Conservation (phyloP, 2,329 filamentous ascomycete species). For the Claviceps africana region DNA sequence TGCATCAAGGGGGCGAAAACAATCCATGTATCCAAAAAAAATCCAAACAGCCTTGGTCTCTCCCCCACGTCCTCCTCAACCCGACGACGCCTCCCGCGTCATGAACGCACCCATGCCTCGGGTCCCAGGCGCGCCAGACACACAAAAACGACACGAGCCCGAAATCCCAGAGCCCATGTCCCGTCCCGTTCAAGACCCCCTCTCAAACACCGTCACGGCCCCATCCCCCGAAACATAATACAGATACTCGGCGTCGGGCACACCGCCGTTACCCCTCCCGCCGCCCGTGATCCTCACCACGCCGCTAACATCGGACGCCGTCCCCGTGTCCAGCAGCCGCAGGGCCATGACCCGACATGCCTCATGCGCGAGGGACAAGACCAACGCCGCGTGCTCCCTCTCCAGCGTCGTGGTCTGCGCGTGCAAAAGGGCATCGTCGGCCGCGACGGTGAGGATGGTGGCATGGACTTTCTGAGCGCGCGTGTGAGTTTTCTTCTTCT, state of each 20-base stretch:
- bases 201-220: slow-evolving; percentile 68
- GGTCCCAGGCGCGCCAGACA: no score
- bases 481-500: not conserved
- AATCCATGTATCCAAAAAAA: no score
- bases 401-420: slow-evolving; percentile 51
- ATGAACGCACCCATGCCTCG: no score
- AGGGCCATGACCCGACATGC: slow-evolving; percentile 59
- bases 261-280: slow-evolving; percentile 15
- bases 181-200: slow-evolving; percentile 48
- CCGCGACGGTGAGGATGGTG: slow-evolving; percentile 53
- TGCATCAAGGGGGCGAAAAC: no score
- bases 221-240: slow-evolving; percentile 74
- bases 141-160: no score
- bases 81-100: no score
- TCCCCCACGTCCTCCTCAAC: no score
- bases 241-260: slow-evolving; percentile 49
- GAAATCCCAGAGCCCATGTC: no score
- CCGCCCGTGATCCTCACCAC: slow-evolving; percentile 64
- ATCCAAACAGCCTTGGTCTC: no score
- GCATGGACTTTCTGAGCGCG: slow-evolving; percentile 44
- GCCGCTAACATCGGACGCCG: slow-evolving; percentile 82
- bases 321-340: slow-evolving; percentile 68
- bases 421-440: slow-evolving; percentile 58
- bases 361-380: slow-evolving; percentile 59
- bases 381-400: slow-evolving; percentile 54